A percentile compares a stretch with the other conserved stretches of the same genome.
phyloP scores from a whole-genome alignment of 1,139 yeast genomes.

The Pichia terricola region DNA sequence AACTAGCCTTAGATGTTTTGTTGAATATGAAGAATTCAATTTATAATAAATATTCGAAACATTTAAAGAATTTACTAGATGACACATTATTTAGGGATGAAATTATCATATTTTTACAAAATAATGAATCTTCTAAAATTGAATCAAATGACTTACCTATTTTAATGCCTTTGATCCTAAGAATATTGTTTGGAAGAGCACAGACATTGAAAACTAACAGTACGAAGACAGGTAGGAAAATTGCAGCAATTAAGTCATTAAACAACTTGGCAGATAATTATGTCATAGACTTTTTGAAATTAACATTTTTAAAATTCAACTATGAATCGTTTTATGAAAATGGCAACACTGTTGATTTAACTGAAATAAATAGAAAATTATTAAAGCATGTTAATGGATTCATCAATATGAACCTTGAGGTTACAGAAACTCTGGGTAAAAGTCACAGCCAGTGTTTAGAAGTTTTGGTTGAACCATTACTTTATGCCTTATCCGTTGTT shows the following conservation, averaged over 20 bases:
- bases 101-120: slow-evolving; percentile 49
- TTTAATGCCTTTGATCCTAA: slow-evolving; percentile 63
- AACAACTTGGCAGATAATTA: slow-evolving; percentile 51
- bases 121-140: slow-evolving; percentile 41
- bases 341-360: slow-evolving; percentile 15
- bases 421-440: slow-evolving; percentile 55
- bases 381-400: slow-evolving; percentile 62
- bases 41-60: slow-evolving; percentile 61
- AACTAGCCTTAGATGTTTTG: slow-evolving; percentile 63
- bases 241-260: slow-evolving; percentile 65
- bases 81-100: slow-evolving; percentile 84
- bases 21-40: slow-evolving; percentile 53
- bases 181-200: slow-evolving; percentile 82
- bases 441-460: slow-evolving; percentile 42
- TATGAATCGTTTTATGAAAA: slow-evolving; percentile 27
- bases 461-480: slow-evolving; percentile 48
- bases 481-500: slow-evolving; percentile 48
- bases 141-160: slow-evolving; percentile 49
- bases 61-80: slow-evolving; percentile 65
- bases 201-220: slow-evolving; percentile 53
- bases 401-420: slow-evolving; percentile 55
- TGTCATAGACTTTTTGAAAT: slow-evolving; percentile 47
- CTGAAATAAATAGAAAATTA: slow-evolving; percentile 19
- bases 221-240: slow-evolving; percentile 62
- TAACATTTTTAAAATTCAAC: slow-evolving; percentile 52